phyloP scores from a whole-genome alignment of 176 grass and related monocot genomes.

The Musa itinerans region DNA sequence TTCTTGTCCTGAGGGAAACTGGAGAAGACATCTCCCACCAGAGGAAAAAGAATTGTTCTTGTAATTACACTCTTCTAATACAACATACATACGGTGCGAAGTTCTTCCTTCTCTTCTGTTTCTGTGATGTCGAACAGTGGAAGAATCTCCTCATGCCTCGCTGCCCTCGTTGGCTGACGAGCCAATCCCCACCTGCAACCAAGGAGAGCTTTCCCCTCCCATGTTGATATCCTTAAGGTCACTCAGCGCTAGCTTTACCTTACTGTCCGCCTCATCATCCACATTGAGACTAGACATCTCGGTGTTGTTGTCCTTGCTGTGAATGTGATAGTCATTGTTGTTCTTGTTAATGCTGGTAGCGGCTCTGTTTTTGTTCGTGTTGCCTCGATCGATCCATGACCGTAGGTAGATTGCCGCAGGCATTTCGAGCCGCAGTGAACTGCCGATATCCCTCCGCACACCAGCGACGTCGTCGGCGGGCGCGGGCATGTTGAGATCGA shows the following conservation, averaged over 20 bases:
- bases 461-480: constrained; percentile 21
- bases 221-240: constrained; percentile 62
- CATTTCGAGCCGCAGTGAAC: constrained; percentile 24
- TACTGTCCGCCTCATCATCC: constrained; percentile 70
- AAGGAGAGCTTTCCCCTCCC: constrained; percentile 36
- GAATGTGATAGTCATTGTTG: neutral
- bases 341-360: constrained; percentile 17
- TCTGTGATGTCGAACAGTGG: neutral
- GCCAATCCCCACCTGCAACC: constrained; percentile 76
- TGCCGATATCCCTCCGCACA: constrained; percentile 11
- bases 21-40: neutral
- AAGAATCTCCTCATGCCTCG: neutral
- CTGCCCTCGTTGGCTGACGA: constrained; percentile 32
- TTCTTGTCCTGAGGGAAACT: neutral
- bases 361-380: constrained; percentile 19
- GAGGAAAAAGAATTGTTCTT: neutral
- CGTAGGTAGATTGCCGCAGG: constrained; percentile 21
- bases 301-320: constrained; percentile 6
- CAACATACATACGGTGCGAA: neutral
- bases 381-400: constrained; percentile 8
- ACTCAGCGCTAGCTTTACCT: constrained; percentile 40
- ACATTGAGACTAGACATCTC: neutral
- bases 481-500: constrained; percentile 39
- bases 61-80: neutral
- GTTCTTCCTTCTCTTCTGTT: neutral